phyloP scores from a whole-genome alignment of 1,139 yeast genomes.

The Candida albicans region DNA sequence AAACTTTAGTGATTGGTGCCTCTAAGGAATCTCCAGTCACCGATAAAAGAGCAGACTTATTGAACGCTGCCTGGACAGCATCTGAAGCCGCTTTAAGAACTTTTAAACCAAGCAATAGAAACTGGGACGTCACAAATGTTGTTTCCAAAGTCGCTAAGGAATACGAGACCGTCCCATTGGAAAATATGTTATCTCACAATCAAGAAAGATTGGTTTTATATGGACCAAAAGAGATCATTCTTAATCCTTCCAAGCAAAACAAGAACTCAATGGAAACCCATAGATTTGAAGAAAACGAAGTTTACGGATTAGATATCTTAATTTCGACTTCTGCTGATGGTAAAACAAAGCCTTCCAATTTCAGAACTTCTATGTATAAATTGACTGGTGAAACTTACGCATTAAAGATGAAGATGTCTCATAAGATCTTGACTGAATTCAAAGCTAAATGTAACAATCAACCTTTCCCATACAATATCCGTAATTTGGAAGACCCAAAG shows the following conservation, averaged over 20 bases:
- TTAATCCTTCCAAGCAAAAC: conserved; percentile 73
- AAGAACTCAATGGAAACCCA: conserved; percentile 61
- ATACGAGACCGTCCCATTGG: conserved; percentile 63
- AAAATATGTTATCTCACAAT: conserved; percentile 78
- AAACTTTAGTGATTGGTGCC: conserved; percentile 63
- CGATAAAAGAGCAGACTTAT: conserved; percentile 65
- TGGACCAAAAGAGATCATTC: conserved; percentile 75
- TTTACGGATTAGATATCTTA: conserved; percentile 73
- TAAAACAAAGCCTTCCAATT: conserved; percentile 60
- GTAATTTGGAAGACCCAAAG: conserved; percentile 67
- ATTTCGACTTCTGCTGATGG: conserved; percentile 69
- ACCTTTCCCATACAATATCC: conserved; percentile 67
- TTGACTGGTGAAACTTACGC: conserved; percentile 69
- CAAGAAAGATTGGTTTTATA: conserved; percentile 68
- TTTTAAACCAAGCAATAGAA: conserved; percentile 66
- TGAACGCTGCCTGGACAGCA: conserved; percentile 75
- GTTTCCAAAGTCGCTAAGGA: conserved; percentile 65
- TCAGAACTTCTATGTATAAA: conserved; percentile 71
- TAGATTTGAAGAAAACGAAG: conserved; percentile 75
- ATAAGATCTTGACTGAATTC: conserved; percentile 65
- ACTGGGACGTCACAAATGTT: conserved; percentile 74
- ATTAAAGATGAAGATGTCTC: conserved; percentile 73
- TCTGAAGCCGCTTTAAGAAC: conserved; percentile 78
- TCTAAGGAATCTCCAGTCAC: conserved; percentile 42
- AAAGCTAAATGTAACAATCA: conserved; percentile 61